phyloP scores from a whole-genome alignment of 306 rosid genomes.

The Vigna radiata region DNA sequence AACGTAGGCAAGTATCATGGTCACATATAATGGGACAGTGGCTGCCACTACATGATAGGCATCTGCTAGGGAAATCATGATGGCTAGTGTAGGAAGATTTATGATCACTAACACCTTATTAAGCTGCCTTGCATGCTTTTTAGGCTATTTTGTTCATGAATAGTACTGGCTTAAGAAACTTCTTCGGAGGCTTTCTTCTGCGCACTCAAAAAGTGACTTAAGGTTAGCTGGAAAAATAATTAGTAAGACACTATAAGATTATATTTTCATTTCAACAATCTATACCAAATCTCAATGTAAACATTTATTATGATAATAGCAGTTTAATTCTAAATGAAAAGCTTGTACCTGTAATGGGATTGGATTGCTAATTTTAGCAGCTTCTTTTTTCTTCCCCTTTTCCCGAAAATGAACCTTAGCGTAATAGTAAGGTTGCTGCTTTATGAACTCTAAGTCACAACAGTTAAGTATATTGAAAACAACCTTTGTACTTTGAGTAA shows the following conservation, averaged over 20 bases:
- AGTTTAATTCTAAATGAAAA: neutral
- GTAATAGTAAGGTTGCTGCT: slow-evolving; percentile 14
- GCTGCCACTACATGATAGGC: slow-evolving; percentile 73
- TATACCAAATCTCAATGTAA: no score
- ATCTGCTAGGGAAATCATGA: slow-evolving; percentile 72
- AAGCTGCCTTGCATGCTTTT: slow-evolving; percentile 50
- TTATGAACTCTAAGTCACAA: neutral
- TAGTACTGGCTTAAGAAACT: slow-evolving; percentile 52
- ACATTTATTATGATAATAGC: neutral
- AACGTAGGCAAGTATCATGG: slow-evolving; percentile 80
- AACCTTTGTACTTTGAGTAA: neutral
- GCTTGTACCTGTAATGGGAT: neutral
- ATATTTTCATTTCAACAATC: no score
- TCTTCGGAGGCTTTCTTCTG: slow-evolving; percentile 55
- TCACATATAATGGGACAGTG: slow-evolving; percentile 78
- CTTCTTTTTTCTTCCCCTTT: slow-evolving; percentile 4
- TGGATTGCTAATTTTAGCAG: slow-evolving; percentile 22
- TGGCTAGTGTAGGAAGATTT: slow-evolving; percentile 39
- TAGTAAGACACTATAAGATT: neutral
- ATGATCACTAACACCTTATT: slow-evolving; percentile 37
- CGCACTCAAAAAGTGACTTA: slow-evolving; percentile 5
- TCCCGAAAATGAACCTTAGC: slow-evolving; percentile 12
- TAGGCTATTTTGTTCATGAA: slow-evolving; percentile 49
- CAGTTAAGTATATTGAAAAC: neutral
- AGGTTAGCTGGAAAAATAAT: no score